Base-by-base conservation (phyloP, 768 basidiomycete species). In the Suillus hirtellus region DNA sequence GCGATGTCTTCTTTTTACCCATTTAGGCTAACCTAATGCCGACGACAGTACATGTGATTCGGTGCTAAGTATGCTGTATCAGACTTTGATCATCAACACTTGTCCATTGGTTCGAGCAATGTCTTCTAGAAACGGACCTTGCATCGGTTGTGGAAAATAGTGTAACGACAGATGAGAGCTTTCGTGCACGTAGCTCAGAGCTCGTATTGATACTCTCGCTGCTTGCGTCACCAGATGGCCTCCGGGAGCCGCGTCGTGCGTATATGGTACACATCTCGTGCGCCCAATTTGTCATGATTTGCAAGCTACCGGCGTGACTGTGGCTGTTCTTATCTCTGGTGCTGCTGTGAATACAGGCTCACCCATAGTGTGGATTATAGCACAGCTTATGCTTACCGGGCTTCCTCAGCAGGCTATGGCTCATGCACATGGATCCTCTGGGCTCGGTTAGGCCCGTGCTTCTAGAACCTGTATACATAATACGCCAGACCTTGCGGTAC, bases 61-160 rank as follows among this genome's bases (percentile, higher is more conserved):
- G 31, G 31, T 31, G 31, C 31, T 31, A 31, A 31, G 31, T 31
- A 31, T 31, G 31, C 31, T 31, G 31, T 31, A 31, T 31, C 31
- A 31, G 31, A 31, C 31, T 31, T 31, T 31, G 31, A 31, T 31
- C 31, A 31, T 31, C 6, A 31, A 31, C 31, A 6, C 31, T 31
- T 31, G 31, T 31, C 31, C 31, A 6, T 31, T 31, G 31, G 31
- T 31, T 31, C 0, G 31, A 31, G 31, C 6, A 31, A 31, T 35
- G 54, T 38, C 21, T 38, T 58, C 56, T 58, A 40, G 56, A 58
- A 58, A 9, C 14, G 24, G 24, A 58, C 9, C 38, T 17, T 40
- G 55, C 24, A 17, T 40, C 10, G 14, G 7, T 9, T 21, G n/a
- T 8, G 37, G 37, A 55, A 19, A 15, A 24, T 49, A 37, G 8